phyloP scores from a whole-genome alignment of 1,284 basidiomycete species.

The Mrakiaceae sp. region DNA sequence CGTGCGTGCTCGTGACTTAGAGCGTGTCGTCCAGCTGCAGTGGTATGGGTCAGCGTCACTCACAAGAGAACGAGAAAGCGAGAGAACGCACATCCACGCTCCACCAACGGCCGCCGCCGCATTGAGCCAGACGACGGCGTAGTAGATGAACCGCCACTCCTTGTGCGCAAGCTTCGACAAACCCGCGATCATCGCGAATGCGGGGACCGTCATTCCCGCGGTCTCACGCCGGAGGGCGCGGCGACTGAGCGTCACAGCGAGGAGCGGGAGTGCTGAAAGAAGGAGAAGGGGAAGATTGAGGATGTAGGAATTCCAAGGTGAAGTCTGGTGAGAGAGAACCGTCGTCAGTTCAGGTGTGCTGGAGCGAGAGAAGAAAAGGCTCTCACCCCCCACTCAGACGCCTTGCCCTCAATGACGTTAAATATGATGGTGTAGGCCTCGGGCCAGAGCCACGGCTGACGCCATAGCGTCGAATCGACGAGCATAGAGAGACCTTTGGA shows the following conservation, averaged over 20 bases:
- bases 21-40: neutral
- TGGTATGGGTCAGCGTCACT: neutral
- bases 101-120: conserved; percentile 60
- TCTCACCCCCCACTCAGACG: conserved; percentile 80
- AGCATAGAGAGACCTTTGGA: conserved; percentile 25
- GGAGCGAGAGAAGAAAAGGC: neutral
- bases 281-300: conserved; percentile 64
- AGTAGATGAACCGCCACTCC: conserved; percentile 93
- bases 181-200: conserved; percentile 47
- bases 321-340: neutral
- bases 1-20: neutral
- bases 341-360: neutral
- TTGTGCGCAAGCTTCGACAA: conserved; percentile 75
- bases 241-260: conserved; percentile 42
- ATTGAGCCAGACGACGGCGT: conserved; percentile 73
- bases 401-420: conserved; percentile 79
- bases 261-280: conserved; percentile 48
- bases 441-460: conserved; percentile 62
- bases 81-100: conserved; percentile 45
- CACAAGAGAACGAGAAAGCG: neutral
- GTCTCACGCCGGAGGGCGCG: neutral
- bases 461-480: conserved; percentile 85
- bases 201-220: conserved; percentile 28
- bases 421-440: conserved; percentile 71
- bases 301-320: conserved; percentile 4